Base-by-base conservation (phyloP, 805 yeast genomes). In the Wickerhamiella slavikovae region DNA sequence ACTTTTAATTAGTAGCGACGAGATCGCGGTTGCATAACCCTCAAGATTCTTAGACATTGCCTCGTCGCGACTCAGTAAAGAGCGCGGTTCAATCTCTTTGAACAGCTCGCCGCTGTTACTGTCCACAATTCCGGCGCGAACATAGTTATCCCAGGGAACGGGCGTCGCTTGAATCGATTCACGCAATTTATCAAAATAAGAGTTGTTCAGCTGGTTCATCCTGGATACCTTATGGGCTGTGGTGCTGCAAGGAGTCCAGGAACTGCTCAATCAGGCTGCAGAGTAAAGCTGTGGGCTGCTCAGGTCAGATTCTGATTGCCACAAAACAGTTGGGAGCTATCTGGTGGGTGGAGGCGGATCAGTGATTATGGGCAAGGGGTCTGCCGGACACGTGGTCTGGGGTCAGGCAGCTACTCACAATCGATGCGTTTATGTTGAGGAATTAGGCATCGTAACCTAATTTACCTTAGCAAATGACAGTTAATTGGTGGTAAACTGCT, bases 121-220 rank as follows among this genome's bases (percentile, higher is more conserved):
- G 25, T 71, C 55, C 22, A 83, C 58, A 26, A 71, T 64, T 28
- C 67, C 70, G 13, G 83, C 71, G 32, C 93, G 63, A 8, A 77
- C 71, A 42, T 76, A 69, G 7, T 91, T 91, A 44, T 78, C 91
- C 95, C 95, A 83, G 19, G 92, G 91, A 32, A 82, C 67, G 19
- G 83, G 71, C 38, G 89, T 66, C 35, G 77, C 72, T 43, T 89
- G 62, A 38, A 80, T 71, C 36, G 68, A 68, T 38, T 63, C 59
- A 41, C 48, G 44, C 30, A 48, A 46, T 23, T 52, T 56, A 26
- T 52, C 57, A 32, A 52, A 39, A 25, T 49, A 42, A n/a, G n/a
- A n/a, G n/a, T n/a, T n/a, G n/a, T n/a, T n/a, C n/a, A n/a, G n/a
- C n/a, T n/a, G n/a, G n/a, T n/a, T n/a, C n/a, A n/a, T n/a, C n/a